Conservation (phyloP, 2,329 filamentous ascomycete species). For the Cytospora chrysosperma region DNA sequence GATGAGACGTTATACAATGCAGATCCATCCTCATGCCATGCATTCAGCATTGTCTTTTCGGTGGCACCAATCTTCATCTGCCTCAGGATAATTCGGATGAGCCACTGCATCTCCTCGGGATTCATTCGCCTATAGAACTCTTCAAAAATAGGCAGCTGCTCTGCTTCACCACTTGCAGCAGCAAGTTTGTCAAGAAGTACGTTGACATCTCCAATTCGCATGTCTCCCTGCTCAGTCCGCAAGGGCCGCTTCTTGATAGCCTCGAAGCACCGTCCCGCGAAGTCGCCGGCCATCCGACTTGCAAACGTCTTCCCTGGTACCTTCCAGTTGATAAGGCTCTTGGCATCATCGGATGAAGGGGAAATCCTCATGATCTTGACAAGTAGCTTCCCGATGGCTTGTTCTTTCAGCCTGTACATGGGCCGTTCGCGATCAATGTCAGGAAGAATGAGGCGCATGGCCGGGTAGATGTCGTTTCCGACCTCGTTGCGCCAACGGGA, state of each 20-base stretch:
- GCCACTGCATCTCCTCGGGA: constrained; percentile 87
- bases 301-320: constrained; percentile 68
- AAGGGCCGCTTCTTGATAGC: constrained; percentile 82
- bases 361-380: constrained; percentile 91
- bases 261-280: constrained; percentile 85
- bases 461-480: constrained; percentile 89
- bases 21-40: constrained; percentile 79
- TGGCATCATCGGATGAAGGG: constrained; percentile 84
- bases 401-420: constrained; percentile 94
- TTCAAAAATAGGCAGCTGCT: constrained; percentile 78
- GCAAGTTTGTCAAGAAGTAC: constrained; percentile 77
- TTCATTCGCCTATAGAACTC: constrained; percentile 91
- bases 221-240: constrained; percentile 67
- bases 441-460: constrained; percentile 84
- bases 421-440: constrained; percentile 90
- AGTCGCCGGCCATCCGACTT: constrained; percentile 77
- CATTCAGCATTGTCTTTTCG: constrained; percentile 81
- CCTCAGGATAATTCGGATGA: constrained; percentile 88
- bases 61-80: constrained; percentile 74
- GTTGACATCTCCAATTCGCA: constrained; percentile 90
- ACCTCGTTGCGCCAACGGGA: constrained; percentile 83
- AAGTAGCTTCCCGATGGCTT: constrained; percentile 83
- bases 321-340: constrained; percentile 88
- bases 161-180: constrained; percentile 72
- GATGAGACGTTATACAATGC: constrained; percentile 86